Evolutionary conservation across 2,329 filamentous ascomycete genomes (phyloP), one percentile per base, ranked within the genome.

Genomic region (Curvularia lunata): DNA sequence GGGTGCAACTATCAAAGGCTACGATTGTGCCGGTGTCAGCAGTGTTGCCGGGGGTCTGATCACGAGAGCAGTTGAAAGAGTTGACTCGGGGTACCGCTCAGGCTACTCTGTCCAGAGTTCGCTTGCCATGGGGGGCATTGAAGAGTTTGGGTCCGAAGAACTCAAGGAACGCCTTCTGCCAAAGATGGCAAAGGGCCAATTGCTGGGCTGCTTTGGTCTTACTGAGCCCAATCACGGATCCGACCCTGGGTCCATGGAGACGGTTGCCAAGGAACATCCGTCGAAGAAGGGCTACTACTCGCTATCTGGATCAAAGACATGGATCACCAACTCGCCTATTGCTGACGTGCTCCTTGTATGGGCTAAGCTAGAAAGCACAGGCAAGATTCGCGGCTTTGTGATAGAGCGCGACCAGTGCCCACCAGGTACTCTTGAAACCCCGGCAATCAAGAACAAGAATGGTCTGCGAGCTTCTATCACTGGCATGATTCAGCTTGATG

Each of bases 401-500:
- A 84, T 99, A 30, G 92, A 99, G 78, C 86, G 94, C 66, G 86
- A 87, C 66, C 85, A 91, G 66, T 96, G 93, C 71, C 93, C 93
- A 1, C 83, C 91, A 0, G 94, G 95, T 2, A 96, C 93, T 0
- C 83, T 99, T 13, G 92, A 95, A 77, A 99, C 95, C 5, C 95
- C 95, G 1, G 81, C 90, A 12, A 89, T 99, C 76, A 96, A 96
- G 82, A 87, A 98, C 81, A 99, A 99, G 85, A 97, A 91, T 61
- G 95, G 93, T 1, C 86, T 99, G 30, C 85, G 95, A 57, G 95
- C 95, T 12, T 96, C 91, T 12, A 90, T 97, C 63, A 99, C 95
- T 0, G 95, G 95, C 56, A 98, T 98, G 95, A 97, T 99, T 65
- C 92, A 97, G 68, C 85, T 99, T 73, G 94, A 97, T 64, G 88